Percentiles rank a stretch among this genome's conserved stretches.
phyloP scores from a whole-genome alignment of 2,329 filamentous ascomycete genomes.

The Pestalotiopsis sp. region DNA sequence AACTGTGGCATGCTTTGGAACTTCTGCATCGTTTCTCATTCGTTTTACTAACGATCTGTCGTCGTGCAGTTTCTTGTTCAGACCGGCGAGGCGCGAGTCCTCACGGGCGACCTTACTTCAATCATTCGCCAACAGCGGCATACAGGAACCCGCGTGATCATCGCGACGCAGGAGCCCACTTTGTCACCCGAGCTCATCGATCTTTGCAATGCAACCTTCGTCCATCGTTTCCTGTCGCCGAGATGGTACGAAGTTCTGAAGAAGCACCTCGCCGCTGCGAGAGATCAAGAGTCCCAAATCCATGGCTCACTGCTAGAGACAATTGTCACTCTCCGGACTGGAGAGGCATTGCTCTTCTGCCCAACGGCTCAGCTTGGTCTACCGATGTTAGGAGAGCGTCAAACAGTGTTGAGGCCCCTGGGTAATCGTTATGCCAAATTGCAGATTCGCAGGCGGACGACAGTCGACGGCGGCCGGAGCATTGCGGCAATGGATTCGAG shows the following conservation, averaged over 20 bases:
- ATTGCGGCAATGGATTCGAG: conserved; percentile 12
- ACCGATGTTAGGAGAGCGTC: not conserved
- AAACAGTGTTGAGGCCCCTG: conserved; percentile 11
- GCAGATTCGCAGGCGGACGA: conserved; percentile 22
- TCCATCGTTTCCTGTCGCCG: conserved; percentile 27
- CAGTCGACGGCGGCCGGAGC: conserved; percentile 23
- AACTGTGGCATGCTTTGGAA: not conserved
- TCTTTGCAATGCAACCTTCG: conserved; percentile 24
- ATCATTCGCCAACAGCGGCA: conserved; percentile 26
- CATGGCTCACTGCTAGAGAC: conserved; percentile 20
- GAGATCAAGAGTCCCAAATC: conserved; percentile 4
- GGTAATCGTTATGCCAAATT: conserved; percentile 19
- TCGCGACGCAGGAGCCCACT: conserved; percentile 28
- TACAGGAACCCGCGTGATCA: conserved; percentile 23
- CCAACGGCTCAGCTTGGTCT: conserved; percentile 24
- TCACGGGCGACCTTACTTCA: conserved; percentile 22
- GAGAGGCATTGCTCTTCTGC: conserved; percentile 27
- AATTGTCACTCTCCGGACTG: conserved; percentile 22
- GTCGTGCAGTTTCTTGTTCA: conserved; percentile 20
- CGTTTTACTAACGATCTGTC: not conserved
- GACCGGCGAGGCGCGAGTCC: conserved; percentile 16
- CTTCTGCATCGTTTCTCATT: not conserved
- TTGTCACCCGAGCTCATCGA: conserved; percentile 25
- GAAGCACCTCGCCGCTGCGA: conserved; percentile 22
- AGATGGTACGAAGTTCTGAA: conserved; percentile 23